These are phyloP conservation scores for Trichosanthes truncata DNA, from an alignment of 306 rosid species.

Conservation along the genomic window DNA sequence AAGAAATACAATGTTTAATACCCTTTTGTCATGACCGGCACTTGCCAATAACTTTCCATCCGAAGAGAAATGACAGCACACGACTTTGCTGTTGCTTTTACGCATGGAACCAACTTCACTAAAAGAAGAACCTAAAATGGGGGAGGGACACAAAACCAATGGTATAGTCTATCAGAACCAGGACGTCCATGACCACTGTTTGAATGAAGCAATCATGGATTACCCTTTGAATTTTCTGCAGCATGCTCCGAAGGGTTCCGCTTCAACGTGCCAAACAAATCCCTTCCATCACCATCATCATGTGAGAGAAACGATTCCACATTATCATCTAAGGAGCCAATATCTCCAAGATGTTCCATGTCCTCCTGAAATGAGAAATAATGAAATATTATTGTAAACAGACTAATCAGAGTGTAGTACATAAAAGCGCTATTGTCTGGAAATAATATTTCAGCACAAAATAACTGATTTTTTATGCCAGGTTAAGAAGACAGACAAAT, in stretches of 20 bases:
- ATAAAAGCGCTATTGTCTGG: not conserved
- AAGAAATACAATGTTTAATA: conserved; percentile 19
- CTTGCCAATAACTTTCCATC: conserved; percentile 94
- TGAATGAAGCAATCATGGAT: conserved; percentile 22
- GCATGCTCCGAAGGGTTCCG: conserved; percentile 70
- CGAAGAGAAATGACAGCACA: conserved; percentile 90
- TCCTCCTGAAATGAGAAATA: conserved; percentile 46
- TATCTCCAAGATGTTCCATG: conserved; percentile 86
- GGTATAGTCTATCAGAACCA: conserved; percentile 15
- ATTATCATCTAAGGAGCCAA: conserved; percentile 81
- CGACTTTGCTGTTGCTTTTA: conserved; percentile 76
- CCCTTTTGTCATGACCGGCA: conserved; percentile 99
- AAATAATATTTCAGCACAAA: conserved; percentile 14
- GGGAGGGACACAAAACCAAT: conserved; percentile 15
- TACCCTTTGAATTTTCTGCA: conserved; percentile 77
- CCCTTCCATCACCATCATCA: conserved; percentile 91
- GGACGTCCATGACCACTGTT: conserved; percentile 12
- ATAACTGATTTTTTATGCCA: not conserved
- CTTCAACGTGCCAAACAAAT: conserved; percentile 68
- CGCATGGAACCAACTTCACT: conserved; percentile 70
- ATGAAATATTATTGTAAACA: not conserved
- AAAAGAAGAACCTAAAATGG: conserved; percentile 63
- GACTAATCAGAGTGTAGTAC: not conserved
- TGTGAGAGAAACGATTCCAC: conserved; percentile 87
- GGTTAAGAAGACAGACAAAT: not conserved